Base-by-base conservation (phyloP, 2,329 filamentous ascomycete genomes). In the Xylaria sp. region DNA sequence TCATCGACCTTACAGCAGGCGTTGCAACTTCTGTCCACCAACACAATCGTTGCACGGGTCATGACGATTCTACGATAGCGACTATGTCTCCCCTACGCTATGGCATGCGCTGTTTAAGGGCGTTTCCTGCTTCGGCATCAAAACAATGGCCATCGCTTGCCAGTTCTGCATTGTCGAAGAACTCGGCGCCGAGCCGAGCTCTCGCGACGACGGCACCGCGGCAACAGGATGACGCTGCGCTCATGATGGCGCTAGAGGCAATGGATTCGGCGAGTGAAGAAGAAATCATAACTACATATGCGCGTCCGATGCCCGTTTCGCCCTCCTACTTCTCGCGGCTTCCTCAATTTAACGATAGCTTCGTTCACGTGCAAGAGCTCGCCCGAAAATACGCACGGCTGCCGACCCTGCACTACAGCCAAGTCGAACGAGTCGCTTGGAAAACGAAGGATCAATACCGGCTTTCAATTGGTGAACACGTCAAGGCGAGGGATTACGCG, bases 281-380 rank as follows among this genome's bases (percentile, higher is more conserved):
- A 13, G 23, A 10, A 27, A 5, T 61, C 10, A 40, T 63, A 37
- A 10, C 41, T 4, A 67, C 71, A 25, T 83, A 86, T 67, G 88
- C 91, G 54, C 91, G 95, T 67, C 81, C 96, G 21, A 81, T 97
- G 35, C 95, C 95, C 19, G 84, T 85, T 25, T 97, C 93, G 35
- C 89, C 92, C 2, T 95, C 94, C n/a, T 99, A 99, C 79, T 99
- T 98, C 81, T 93, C 92, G 54, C 90, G 90, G 54, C 89, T 89
- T 63, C 90, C 93, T 1, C 83, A 85, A 56, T 97, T 97, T 81
- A 95, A 90, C 77, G 95, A 99, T 78, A 86, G 91, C 71, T 86
- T 90, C 69, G 85, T 98, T 67, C 80, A 82, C 46, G 83, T 99
- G 48, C 86, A 92, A 70, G 82, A 85, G 10, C 83, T 98, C 23